Evolutionary conservation across 2,329 filamentous ascomycete species (phyloP).

Genomic region (Pseudopyricularia javanii): DNA sequence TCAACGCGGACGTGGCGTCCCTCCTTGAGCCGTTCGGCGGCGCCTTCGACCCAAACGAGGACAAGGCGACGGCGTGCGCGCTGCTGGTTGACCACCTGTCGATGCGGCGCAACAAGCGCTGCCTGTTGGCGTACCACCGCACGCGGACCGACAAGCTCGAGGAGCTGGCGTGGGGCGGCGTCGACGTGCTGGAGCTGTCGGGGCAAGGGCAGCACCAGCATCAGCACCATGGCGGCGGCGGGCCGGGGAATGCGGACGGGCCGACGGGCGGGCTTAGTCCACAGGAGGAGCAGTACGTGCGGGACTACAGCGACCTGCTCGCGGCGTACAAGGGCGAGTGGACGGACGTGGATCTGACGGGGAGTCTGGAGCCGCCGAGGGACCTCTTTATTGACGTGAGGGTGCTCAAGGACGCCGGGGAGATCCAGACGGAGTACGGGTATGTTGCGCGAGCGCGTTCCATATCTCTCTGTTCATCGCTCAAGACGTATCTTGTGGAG

Average conservation of each 20-base stretch:
- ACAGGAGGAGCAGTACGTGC: slow-evolving; percentile 92
- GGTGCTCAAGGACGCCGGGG: slow-evolving; percentile 90
- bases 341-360: slow-evolving; percentile 95
- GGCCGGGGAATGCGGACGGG: slow-evolving; percentile 26
- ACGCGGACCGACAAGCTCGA: slow-evolving; percentile 86
- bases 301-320: slow-evolving; percentile 81
- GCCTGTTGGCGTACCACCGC: slow-evolving; percentile 85
- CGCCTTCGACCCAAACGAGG: slow-evolving; percentile 71
- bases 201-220: slow-evolving; percentile 35
- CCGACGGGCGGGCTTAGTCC: slow-evolving; percentile 72
- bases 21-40: slow-evolving; percentile 75
- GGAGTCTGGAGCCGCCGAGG: slow-evolving; percentile 82
- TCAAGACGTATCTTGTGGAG: no score
- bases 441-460: slow-evolving; percentile 28
- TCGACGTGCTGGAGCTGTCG: slow-evolving; percentile 64
- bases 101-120: slow-evolving; percentile 93
- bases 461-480: not conserved
- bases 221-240: slow-evolving; percentile 21
- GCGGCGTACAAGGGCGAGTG: slow-evolving; percentile 97
- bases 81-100: slow-evolving; percentile 87
- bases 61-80: slow-evolving; percentile 76
- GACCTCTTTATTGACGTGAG: slow-evolving; percentile 96
- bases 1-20: slow-evolving; percentile 72
- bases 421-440: slow-evolving; percentile 99
- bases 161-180: slow-evolving; percentile 83